phyloP scores from a whole-genome alignment of 441 rosid genomes.

The Sinapis alba region DNA sequence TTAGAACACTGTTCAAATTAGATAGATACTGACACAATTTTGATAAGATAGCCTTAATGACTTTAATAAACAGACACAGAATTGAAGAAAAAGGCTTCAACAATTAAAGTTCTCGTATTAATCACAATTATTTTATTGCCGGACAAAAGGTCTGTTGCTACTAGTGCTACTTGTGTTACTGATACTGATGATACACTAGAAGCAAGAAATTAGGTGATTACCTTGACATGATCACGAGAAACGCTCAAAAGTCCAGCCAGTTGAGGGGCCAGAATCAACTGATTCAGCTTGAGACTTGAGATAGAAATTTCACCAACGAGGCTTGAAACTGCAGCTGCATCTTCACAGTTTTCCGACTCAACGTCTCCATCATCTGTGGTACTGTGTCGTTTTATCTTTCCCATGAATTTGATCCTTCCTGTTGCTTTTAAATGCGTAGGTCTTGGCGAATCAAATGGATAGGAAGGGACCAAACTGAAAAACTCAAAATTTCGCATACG shows the following conservation, averaged over 20 bases:
- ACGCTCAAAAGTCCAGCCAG: constrained; percentile 80
- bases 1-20: constrained; percentile 11
- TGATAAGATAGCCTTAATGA: constrained; percentile 11
- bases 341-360: constrained; percentile 40
- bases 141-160: not conserved
- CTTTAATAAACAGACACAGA: not conserved
- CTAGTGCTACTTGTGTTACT: constrained; percentile 24
- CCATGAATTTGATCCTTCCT: constrained; percentile 91
- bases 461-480: constrained; percentile 84
- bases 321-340: constrained; percentile 41
- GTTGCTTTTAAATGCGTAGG: constrained; percentile 96
- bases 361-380: constrained; percentile 41
- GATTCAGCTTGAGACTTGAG: constrained; percentile 93
- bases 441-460: constrained; percentile 97
- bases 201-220: constrained; percentile 36
- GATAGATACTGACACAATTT: constrained; percentile 13
- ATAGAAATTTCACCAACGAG: constrained; percentile 91
- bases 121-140: not conserved
- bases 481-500: constrained; percentile 99
- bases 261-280: constrained; percentile 94
- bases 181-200: constrained; percentile 12
- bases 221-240: constrained; percentile 80
- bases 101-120: not conserved
- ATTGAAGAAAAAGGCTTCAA: not conserved
- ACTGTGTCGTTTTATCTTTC: constrained; percentile 62